Evolutionary conservation across 1,139 yeast genomes (phyloP), one percentile per base, ranked within the genome.

Genomic region (Zygosaccharomyces pseudobailii): DNA sequence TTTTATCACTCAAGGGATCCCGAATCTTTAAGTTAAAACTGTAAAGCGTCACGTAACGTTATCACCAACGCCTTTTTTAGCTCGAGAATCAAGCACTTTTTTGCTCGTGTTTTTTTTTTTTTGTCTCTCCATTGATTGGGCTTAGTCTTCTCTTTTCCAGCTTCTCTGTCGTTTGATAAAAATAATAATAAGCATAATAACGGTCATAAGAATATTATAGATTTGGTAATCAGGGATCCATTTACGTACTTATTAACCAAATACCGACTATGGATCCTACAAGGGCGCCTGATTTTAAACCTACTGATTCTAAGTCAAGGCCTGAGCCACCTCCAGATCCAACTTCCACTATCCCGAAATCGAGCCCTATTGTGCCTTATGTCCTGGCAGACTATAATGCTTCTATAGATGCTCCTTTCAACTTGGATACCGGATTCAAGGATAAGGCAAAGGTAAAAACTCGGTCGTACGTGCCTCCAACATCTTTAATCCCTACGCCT

Each of bases 351-450:
- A 88, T 88, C 57, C 96, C 96, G 1, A 74, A 77, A 51, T 79
- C 82, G 47, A 79, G 79, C 43, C 96, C 95, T 2, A 86, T 87
- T 49, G 78, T 75, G 50, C 89, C 87, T 4, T 77, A 76, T 49
- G 95, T 85, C 9, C 68, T 87, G 51, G 95, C 90, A 1, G 95
- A 87, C 61, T 72, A 78, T 61, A 80, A 87, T 24, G 74, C 76
- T 43, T 80, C 84, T 2, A 75, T 84, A 33, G 95, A 85, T 61
- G 87, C 87, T 9, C 92, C 92, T 7, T 74, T 84, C 34, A 81
- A 82, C 23, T 84, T 71, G 28, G 48, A 42, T 9, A 50, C 46
- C 36, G 28, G 40, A 6, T 37, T 35, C 21, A 49, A 49, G 37
- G 30, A 35, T 6, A 39, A 28, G 19, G 32, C n/a, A 4, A 38